phyloP scores from a whole-genome alignment of 2,329 filamentous ascomycete species.

The Leptographium flavum region DNA sequence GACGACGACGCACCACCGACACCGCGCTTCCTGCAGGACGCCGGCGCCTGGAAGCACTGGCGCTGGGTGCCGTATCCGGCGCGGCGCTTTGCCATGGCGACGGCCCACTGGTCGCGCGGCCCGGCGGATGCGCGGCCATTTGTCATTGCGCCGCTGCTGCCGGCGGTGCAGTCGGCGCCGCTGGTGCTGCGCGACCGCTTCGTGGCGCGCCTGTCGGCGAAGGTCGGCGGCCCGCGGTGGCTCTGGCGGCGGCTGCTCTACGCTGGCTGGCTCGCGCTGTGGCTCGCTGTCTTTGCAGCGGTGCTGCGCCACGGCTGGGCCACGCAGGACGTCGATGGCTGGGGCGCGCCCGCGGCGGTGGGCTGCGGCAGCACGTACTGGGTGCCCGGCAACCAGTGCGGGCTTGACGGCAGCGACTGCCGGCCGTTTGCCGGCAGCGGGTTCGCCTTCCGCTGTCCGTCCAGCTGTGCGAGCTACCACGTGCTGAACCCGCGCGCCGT shows the following conservation, averaged over 20 bases:
- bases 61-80: conserved; percentile 45
- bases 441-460: conserved; percentile 62
- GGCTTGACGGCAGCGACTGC: conserved; percentile 59
- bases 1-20: conserved; percentile 24
- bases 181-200: conserved; percentile 47
- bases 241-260: conserved; percentile 46
- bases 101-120: conserved; percentile 37
- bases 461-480: conserved; percentile 51
- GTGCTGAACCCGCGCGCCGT: conserved; percentile 63
- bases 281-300: conserved; percentile 55
- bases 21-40: conserved; percentile 47
- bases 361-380: conserved; percentile 58
- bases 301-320: conserved; percentile 50
- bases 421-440: conserved; percentile 58
- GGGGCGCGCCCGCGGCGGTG: conserved; percentile 51
- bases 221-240: conserved; percentile 33
- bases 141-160: conserved; percentile 46
- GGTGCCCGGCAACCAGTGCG: conserved; percentile 56
- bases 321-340: conserved; percentile 48
- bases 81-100: conserved; percentile 27
- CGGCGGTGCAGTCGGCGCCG: conserved; percentile 52
- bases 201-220: conserved; percentile 34
- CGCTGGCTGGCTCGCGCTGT: conserved; percentile 45
- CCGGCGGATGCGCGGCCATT: conserved; percentile 37
- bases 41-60: conserved; percentile 33